These are phyloP conservation scores for Corylus avellana DNA, from an alignment of 306 rosid species.

Conservation along the genomic window DNA sequence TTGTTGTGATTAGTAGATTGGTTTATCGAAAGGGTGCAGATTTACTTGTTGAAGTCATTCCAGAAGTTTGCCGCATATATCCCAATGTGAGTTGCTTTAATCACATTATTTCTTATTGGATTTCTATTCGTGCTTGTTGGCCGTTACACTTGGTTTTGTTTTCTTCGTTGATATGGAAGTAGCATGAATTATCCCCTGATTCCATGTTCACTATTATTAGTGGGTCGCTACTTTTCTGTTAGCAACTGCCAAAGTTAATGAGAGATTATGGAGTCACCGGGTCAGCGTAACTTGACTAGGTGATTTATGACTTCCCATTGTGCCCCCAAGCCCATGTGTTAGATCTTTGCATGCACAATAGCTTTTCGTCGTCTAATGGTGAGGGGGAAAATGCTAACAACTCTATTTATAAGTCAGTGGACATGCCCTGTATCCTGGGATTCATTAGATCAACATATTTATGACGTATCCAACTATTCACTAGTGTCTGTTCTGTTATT, in stretches of 20 bases:
- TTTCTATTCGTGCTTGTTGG: background rate
- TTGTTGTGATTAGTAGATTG: constrained; percentile 88
- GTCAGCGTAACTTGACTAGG: background rate
- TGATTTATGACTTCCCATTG: background rate
- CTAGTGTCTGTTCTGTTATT: background rate
- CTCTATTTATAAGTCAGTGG: background rate
- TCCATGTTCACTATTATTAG: background rate
- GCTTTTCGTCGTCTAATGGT: background rate
- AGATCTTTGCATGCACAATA: background rate
- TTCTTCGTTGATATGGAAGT: constrained; percentile 2
- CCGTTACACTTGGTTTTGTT: background rate
- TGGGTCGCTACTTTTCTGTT: background rate
- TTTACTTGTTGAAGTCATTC: constrained; percentile 95
- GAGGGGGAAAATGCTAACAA: background rate
- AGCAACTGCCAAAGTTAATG: background rate
- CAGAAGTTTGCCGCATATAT: constrained; percentile 75
- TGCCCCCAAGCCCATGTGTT: background rate
- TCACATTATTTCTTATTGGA: background rate
- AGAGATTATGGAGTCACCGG: background rate
- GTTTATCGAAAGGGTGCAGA: constrained; percentile 92
- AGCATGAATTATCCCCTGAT: background rate
- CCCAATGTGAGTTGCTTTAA: constrained; percentile 64
- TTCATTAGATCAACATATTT: background rate
- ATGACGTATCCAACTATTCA: background rate
- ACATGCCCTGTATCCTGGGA: background rate